Evolutionary conservation across 495 filamentous ascomycete species (phyloP), one percentile per base, ranked within the genome.

Genomic region (Penicillium bialowiezense): DNA sequence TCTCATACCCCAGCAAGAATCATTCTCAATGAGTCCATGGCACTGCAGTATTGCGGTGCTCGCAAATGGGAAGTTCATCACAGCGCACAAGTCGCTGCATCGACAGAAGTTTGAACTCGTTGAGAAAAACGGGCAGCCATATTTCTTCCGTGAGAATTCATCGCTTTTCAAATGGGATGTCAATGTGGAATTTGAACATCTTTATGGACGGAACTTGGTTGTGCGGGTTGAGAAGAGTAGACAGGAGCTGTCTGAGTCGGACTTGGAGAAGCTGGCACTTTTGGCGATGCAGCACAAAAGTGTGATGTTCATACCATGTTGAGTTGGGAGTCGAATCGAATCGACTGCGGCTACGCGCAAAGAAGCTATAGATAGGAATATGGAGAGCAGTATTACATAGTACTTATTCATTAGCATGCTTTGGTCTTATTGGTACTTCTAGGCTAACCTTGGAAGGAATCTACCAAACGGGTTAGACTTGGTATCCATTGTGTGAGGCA

Each of bases 11-110:
- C 45, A 48, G 15, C 6, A 15, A n/a, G 17, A 48, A 7, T 40
- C 36, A 0, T 48, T 48, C 18, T 48, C 45, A 17, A 48, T 48
- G 45, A 48, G 45, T 12, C 45, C 45, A 8, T 48, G 45, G 45
- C 45, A 48, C n/a, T 48, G 45, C 23, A 48, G 45, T 24, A 18
- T 48, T 21, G 45, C 45, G 20, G 45, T 48, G 14, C 38, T n/a
- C 18, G 10, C 13, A 0, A 7, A 39, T 2, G 45, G 45, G 1
- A 31, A 24, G 10, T 48, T 48, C 17, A 40, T 32, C 18, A 48
- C 45, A 15, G 45, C 45, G 10, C 45, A 48, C 17, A 31, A 40
- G 18, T 38, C 45, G 13, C 21, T 13, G 5, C 45, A 48, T 32
- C 34, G 45, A 8, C 34, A 40, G 45, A 40, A 32, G 1, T 48